A percentile compares a stretch with the other conserved stretches of the same genome.
Evolutionary conservation across 768 basidiomycete species (phyloP).

Genomic region (Candolleomyces eurysporus): DNA sequence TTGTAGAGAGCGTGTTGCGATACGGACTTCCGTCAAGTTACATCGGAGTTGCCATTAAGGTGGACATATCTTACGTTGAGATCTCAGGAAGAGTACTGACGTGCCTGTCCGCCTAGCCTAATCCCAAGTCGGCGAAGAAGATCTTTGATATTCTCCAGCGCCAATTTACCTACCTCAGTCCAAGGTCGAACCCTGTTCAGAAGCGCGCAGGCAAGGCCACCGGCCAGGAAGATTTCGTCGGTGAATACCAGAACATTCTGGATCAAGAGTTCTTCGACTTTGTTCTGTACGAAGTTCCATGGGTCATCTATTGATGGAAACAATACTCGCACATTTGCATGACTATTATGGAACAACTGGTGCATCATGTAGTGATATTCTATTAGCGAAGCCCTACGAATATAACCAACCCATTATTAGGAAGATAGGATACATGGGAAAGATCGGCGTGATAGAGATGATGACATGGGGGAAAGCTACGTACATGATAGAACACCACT

Average conservation of each 20-base stretch:
- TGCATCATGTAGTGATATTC: constrained; percentile 4
- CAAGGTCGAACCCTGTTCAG: constrained; percentile 59
- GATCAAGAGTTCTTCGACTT: constrained; percentile 98
- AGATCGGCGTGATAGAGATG: constrained; percentile 6
- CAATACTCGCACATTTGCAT: background rate
- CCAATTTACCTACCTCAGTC: constrained; percentile 79
- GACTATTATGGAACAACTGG: background rate
- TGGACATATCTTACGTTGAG: constrained; percentile 18
- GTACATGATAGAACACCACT: constrained; percentile 5
- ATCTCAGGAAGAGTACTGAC: too few species aligned
- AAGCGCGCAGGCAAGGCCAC: constrained; percentile 31
- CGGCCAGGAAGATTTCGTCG: constrained; percentile 67
- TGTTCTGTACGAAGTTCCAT: constrained; percentile 90
- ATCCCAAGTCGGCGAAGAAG: constrained; percentile 80
- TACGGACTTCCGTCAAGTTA: constrained; percentile 96
- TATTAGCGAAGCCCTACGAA: constrained; percentile 14
- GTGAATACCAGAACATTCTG: constrained; percentile 90
- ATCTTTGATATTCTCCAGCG: constrained; percentile 67
- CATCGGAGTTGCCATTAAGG: constrained; percentile 78
- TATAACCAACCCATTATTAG: constrained; percentile 9
- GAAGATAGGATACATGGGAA: constrained; percentile 12
- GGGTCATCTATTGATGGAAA: constrained; percentile 63
- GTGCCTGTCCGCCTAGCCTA: constrained; percentile 54
- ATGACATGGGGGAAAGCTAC: constrained; percentile 5
- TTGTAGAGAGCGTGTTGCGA: constrained; percentile 92